Conservation (phyloP, 805 yeast species). For the Teunomyces atbi region DNA sequence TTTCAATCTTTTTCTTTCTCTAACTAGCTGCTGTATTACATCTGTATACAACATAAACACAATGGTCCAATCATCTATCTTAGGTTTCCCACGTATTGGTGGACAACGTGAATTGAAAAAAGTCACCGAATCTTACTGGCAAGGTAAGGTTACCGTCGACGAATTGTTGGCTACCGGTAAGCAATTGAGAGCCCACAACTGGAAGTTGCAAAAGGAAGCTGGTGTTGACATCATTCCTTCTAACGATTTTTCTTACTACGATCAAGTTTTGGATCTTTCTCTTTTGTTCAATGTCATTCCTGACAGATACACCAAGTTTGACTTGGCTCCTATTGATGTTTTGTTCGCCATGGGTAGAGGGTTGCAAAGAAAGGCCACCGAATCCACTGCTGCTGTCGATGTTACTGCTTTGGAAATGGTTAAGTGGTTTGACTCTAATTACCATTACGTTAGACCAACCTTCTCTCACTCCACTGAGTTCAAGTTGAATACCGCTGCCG, state of each 20-base stretch:
- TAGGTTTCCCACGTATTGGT: slow-evolving; percentile 99
- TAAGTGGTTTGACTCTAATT: slow-evolving; percentile 99
- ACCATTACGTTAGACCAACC: slow-evolving; percentile 99
- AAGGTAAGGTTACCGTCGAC: slow-evolving; percentile 84
- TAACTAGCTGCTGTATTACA: slow-evolving; percentile 1
- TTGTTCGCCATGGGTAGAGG: slow-evolving; percentile 99
- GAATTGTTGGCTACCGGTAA: slow-evolving; percentile 90
- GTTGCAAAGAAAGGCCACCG: slow-evolving; percentile 95
- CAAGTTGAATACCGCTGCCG: slow-evolving; percentile 73
- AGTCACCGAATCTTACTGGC: slow-evolving; percentile 99
- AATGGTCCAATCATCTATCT: slow-evolving; percentile 96
- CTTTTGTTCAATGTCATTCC: slow-evolving; percentile 93
- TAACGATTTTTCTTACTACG: slow-evolving; percentile 97
- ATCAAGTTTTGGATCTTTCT: slow-evolving; percentile 92
- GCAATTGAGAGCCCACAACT: slow-evolving; percentile 92
- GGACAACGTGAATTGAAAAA: slow-evolving; percentile 99
- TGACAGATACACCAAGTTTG: slow-evolving; percentile 91
- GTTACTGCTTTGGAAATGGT: slow-evolving; percentile 99
- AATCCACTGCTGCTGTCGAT: slow-evolving; percentile 83
- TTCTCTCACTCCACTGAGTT: slow-evolving; percentile 92
- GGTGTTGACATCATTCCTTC: slow-evolving; percentile 97
- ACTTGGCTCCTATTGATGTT: slow-evolving; percentile 85
- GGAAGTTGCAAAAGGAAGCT: slow-evolving; percentile 96
- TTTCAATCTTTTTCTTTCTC: neutral
- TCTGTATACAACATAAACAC: slow-evolving; percentile 14